These are phyloP conservation scores for Erodium trifolium DNA, from an alignment of 441 rosid species.

Conservation along the genomic window DNA sequence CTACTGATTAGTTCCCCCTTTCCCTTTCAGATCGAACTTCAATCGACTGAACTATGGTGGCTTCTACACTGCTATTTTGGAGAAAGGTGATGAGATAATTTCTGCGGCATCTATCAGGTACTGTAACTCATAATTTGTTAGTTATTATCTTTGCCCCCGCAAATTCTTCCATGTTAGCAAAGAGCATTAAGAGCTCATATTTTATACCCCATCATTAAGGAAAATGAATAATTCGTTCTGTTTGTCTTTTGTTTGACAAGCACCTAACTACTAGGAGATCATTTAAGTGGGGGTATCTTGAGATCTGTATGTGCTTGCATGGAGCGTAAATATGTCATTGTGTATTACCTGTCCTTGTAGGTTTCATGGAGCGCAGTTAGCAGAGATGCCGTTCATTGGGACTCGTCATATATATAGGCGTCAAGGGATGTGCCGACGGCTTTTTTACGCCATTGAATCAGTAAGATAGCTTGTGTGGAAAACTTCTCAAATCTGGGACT, in stretches of 20 bases:
- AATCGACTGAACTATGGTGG: constrained; percentile 72
- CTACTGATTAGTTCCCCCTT: constrained; percentile 10
- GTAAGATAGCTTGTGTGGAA: constrained; percentile 34
- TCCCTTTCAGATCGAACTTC: constrained; percentile 70
- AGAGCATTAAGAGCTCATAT: not conserved
- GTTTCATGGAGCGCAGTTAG: constrained; percentile 75
- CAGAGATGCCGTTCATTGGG: constrained; percentile 99
- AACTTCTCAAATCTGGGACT: too few species aligned
- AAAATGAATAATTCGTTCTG: not conserved
- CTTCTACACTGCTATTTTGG: constrained; percentile 78
- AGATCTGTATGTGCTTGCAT: constrained; percentile 11
- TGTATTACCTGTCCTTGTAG: constrained; percentile 31
- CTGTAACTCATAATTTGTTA: not conserved
- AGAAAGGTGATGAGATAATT: constrained; percentile 92
- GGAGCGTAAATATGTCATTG: constrained; percentile 16
- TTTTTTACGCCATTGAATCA: constrained; percentile 72
- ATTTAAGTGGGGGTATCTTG: not conserved
- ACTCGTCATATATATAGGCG: constrained; percentile 92
- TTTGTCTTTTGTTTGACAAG: not conserved
- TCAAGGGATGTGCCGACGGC: constrained; percentile 97
- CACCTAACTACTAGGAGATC: constrained; percentile 8
- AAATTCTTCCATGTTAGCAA: not conserved
- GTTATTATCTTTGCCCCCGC: not conserved
- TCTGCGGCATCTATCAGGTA: constrained; percentile 94
- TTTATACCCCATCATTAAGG: not conserved